A percentile compares a stretch with the other conserved stretches of the same genome.
These are phyloP conservation scores for Gracilaria caudata DNA, from an alignment of 23 red algal genomes.

Conservation along the genomic window DNA sequence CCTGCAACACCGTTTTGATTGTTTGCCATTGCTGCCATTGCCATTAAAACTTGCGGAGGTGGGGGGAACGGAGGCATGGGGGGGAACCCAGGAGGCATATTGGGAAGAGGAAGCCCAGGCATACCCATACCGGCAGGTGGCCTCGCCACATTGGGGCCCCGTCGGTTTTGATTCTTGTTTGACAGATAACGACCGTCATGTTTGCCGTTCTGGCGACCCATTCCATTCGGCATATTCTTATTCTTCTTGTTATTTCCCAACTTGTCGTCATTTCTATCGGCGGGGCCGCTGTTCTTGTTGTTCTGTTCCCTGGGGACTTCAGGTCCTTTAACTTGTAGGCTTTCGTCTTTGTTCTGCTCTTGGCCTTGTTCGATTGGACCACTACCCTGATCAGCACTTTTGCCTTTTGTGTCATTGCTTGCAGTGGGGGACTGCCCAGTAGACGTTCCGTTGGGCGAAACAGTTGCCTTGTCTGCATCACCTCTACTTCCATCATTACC, in stretches of 20 bases:
- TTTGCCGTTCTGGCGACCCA: slow-evolving; percentile 20
- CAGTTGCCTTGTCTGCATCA: not conserved
- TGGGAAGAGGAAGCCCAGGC: slow-evolving; percentile 47
- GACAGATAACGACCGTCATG: slow-evolving; percentile 28
- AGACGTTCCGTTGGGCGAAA: not conserved
- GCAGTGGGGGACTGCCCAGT: not conserved
- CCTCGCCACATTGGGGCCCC: slow-evolving; percentile 29
- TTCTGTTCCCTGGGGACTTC: not conserved
- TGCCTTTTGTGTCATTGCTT: not conserved
- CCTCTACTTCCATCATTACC: slow-evolving; percentile 4
- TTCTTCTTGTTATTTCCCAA: not conserved
- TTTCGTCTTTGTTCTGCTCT: slow-evolving; percentile 1
- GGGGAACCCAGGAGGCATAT: slow-evolving; percentile 52
- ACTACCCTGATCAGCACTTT: not conserved
- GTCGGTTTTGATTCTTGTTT: slow-evolving; percentile 45
- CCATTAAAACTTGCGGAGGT: slow-evolving; percentile 63
- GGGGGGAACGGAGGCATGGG: slow-evolving; percentile 66
- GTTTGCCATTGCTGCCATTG: slow-evolving; percentile 30
- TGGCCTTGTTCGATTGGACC: not conserved
- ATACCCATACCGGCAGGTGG: slow-evolving; percentile 38
- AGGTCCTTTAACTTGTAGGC: not conserved
- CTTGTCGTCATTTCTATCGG: not conserved
- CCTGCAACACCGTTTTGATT: slow-evolving; percentile 25
- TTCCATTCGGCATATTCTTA: slow-evolving; percentile 1
- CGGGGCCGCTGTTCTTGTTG: not conserved